Percentiles rank a stretch among this genome's conserved stretches.
Conservation (phyloP, 768 basidiomycete genomes). For the Collybia sordida region DNA sequence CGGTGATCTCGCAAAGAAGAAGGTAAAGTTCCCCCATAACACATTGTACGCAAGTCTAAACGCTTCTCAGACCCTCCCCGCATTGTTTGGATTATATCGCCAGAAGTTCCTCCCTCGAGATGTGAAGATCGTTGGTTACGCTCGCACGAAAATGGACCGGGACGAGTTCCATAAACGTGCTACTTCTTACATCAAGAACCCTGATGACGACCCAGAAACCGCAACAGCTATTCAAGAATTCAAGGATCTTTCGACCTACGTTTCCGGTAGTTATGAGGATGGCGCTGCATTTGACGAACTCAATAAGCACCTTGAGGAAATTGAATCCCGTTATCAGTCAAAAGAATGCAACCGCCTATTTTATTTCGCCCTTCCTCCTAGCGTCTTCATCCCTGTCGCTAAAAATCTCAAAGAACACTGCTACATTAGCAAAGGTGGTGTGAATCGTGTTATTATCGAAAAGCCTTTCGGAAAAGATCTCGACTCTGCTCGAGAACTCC, state of each 20-base stretch:
- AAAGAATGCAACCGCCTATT: slow-evolving; percentile 82
- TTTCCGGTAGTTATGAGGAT: slow-evolving; percentile 89
- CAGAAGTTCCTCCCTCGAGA: slow-evolving; percentile 79
- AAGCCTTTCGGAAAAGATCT: slow-evolving; percentile 98
- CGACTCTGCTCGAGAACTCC: slow-evolving; percentile 77
- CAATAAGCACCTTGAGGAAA: slow-evolving; percentile 69
- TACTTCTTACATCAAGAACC: slow-evolving; percentile 83
- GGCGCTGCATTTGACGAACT: slow-evolving; percentile 75
- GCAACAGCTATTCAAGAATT: slow-evolving; percentile 75
- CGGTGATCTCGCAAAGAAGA: slow-evolving; percentile 98
- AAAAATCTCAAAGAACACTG: slow-evolving; percentile 79
- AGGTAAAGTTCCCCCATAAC: slow-evolving; percentile 47
- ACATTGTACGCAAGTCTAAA: slow-evolving; percentile 5
- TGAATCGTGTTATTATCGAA: slow-evolving; percentile 94
- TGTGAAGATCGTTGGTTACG: slow-evolving; percentile 93
- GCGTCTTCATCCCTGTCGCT: slow-evolving; percentile 90
- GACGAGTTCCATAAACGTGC: slow-evolving; percentile 84
- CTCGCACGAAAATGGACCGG: slow-evolving; percentile 90
- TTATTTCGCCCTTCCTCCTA: slow-evolving; percentile 97
- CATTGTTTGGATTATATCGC: slow-evolving; percentile 86
- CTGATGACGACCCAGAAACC: slow-evolving; percentile 58
- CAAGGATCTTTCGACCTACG: slow-evolving; percentile 76
- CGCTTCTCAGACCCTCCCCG: slow-evolving; percentile 81
- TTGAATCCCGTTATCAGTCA: slow-evolving; percentile 70
- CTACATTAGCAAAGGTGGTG: slow-evolving; percentile 64